Conservation (phyloP, 257 asterid species). For the Jacaranda copaia region DNA sequence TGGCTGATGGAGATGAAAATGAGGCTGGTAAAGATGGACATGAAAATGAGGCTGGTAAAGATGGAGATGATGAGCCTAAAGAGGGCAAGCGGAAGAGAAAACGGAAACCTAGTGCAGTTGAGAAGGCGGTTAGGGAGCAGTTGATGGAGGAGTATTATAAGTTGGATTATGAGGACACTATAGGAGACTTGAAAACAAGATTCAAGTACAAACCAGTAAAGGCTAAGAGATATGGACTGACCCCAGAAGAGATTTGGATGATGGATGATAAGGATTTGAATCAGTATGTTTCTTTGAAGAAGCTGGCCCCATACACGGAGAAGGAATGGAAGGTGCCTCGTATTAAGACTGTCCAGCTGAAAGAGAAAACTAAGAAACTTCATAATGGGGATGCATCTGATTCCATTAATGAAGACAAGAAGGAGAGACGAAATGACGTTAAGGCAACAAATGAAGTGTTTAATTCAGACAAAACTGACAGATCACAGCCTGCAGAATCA, state of each 20-base stretch:
- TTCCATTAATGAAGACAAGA: conserved; percentile 34
- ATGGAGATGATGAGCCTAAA: conserved; percentile 45
- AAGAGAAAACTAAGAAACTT: conserved; percentile 38
- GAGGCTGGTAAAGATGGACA: conserved; percentile 42
- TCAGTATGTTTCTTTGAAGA: conserved; percentile 78
- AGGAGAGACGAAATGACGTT: conserved; percentile 29
- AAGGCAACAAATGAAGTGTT: conserved; percentile 38
- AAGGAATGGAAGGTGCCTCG: conserved; percentile 84
- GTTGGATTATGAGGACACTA: conserved; percentile 83
- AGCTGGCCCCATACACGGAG: conserved; percentile 81
- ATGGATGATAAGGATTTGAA: conserved; percentile 79
- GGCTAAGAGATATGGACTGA: conserved; percentile 64
- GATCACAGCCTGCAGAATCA: conserved; percentile 34
- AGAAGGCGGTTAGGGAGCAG: conserved; percentile 61
- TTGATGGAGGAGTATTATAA: conserved; percentile 85
- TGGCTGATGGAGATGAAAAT: conserved; percentile 35
- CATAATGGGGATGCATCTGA: conserved; percentile 32
- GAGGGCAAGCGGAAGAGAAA: conserved; percentile 69
- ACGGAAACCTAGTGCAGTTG: conserved; percentile 57
- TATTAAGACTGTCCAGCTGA: conserved; percentile 50
- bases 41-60: conserved; percentile 38
- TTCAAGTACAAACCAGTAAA: conserved; percentile 74
- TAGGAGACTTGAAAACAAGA: conserved; percentile 84
- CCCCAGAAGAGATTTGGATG: conserved; percentile 53
- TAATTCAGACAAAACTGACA: conserved; percentile 39